Conservation (phyloP, 257 asterid species). For the Paulownia fortunei region DNA sequence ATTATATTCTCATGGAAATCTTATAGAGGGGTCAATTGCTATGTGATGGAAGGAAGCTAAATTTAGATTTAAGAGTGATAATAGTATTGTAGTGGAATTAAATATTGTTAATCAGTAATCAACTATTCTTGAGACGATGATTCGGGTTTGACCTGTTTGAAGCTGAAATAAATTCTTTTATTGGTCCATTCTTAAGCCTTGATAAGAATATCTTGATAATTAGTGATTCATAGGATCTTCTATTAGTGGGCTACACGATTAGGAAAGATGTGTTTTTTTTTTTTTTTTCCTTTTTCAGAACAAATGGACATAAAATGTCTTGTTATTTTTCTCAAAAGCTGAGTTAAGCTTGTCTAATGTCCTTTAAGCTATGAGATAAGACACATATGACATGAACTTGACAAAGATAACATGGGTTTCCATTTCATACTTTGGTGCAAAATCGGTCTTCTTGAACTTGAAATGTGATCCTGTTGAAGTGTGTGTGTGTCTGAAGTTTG, state of each 20-base stretch:
- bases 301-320: neutral
- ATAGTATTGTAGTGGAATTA: neutral
- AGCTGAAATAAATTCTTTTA: neutral
- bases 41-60: neutral
- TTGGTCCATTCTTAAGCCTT: neutral
- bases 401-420: neutral
- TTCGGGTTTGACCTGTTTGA: neutral
- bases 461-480: neutral
- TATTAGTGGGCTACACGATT: neutral
- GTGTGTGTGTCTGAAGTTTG: constrained; percentile 24
- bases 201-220: neutral
- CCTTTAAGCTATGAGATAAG: neutral
- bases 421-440: neutral
- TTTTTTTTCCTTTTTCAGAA: neutral
- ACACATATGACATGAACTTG: neutral
- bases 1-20: neutral
- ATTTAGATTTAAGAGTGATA: neutral
- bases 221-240: constrained; percentile 3
- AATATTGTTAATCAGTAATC: neutral
- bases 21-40: neutral
- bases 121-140: constrained; percentile 5
- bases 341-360: constrained; percentile 3
- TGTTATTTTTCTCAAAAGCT: neutral
- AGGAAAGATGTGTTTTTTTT: neutral
- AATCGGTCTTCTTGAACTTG: neutral